phyloP scores from a whole-genome alignment of 345 rosid genomes.

The Aegle marmelos region DNA sequence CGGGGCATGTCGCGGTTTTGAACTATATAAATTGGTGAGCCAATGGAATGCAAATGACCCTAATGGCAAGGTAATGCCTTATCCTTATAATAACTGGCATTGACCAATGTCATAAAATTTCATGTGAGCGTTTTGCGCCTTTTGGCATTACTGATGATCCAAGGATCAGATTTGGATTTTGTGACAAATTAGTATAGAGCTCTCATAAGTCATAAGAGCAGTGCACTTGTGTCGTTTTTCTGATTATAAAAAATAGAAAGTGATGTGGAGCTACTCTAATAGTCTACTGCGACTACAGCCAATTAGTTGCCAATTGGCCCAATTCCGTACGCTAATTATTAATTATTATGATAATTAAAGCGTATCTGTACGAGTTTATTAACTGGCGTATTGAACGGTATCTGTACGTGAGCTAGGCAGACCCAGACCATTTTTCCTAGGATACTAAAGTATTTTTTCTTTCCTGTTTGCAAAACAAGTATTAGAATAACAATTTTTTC shows the following conservation, averaged over 20 bases:
- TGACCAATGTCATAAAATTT: neutral
- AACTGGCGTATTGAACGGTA: neutral
- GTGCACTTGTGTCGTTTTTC: no score
- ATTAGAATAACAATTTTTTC: no score
- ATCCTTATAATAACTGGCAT: neutral
- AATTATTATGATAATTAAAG: neutral
- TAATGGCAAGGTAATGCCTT: neutral
- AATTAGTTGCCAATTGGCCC: neutral
- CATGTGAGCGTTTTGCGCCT: constrained; percentile 17
- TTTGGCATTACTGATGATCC: neutral
- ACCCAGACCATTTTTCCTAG: neutral
- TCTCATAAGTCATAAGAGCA: no score
- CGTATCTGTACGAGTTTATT: neutral
- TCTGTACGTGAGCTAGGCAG: neutral
- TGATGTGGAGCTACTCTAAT: no score
- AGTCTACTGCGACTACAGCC: neutral
- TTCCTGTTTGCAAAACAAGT: no score
- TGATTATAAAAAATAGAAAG: no score
- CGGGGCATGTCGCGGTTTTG: constrained; percentile 6
- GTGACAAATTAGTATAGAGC: neutral
- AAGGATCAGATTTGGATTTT: neutral
- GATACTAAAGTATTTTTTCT: neutral
- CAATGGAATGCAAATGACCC: constrained; percentile 13
- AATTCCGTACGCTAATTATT: neutral
- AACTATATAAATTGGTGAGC: constrained; percentile 9